Base-by-base conservation (phyloP, 2,329 filamentous ascomycete species). In the Trichoderma endophyticum region DNA sequence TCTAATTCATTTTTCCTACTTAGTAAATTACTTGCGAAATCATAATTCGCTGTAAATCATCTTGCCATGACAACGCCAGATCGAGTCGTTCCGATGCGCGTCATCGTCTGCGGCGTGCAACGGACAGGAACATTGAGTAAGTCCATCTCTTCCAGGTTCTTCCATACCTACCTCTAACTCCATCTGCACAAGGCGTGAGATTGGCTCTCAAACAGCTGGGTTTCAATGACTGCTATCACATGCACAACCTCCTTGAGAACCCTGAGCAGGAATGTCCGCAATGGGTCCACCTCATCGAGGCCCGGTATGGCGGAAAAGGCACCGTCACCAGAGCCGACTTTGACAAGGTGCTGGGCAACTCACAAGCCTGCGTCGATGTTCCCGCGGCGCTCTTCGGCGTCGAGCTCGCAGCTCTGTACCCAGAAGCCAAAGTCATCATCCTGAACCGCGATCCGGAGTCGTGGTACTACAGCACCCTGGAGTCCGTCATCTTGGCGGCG, bases 321-420 rank as follows among this genome's bases (percentile, higher is more conserved):
- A 62, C 76, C 28, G 79, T 82, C 68, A 77, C 76, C n/a, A 81
- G 79, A 57, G 75, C 78, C 21, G 83, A 85, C 73, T 86, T 84
- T 80, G 85, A 87, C 77, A 78, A 79, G 71, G 77, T 86, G 7
- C 81, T 86, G 62, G 83, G 82, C 60, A 76, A 81, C 28, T 84
- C 80, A 75, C 84, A 88, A n/a, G 85, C 84, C 26, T 88, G 86
- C 9, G 84, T 85, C 71, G 87, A 87, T 61, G 78, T 89, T 18
- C 89, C 91, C 1, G 81, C 89, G 0, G 82, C 87, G 48, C 91
- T 90, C 75, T 81, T 83, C 75, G 79, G 79, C 63, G 71, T 77
- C 67, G 81, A 83, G 65, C 76, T 83, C 12, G 81, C 82, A 34
- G 77, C 76, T 34, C 56, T 74, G 21, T 79, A 79, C 63, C 79